Evolutionary conservation across 306 rosid genomes (phyloP).

Genomic region (Acacia crassicarpa): DNA sequence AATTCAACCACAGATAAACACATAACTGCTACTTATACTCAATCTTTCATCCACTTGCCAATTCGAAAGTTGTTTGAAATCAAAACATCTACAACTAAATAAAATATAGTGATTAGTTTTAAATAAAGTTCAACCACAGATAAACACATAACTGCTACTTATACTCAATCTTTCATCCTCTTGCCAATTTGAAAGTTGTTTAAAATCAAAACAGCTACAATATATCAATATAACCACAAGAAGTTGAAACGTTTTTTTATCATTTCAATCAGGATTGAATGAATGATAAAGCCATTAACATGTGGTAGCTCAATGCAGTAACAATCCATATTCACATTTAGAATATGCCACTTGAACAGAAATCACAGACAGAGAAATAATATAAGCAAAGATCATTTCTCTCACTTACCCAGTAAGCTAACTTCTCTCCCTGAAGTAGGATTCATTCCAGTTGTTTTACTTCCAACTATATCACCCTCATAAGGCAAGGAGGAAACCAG

Average conservation of each 20-base stretch:
- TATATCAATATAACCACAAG: slow-evolving; percentile 12
- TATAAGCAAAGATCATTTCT: slow-evolving; percentile 2
- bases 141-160: neutral
- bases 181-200: neutral
- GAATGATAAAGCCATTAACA: neutral
- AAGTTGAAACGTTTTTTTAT: neutral
- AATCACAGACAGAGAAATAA: slow-evolving; percentile 4
- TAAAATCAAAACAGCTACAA: neutral
- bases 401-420: slow-evolving; percentile 34
- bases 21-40: neutral
- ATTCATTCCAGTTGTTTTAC: slow-evolving; percentile 21
- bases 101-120: slow-evolving; percentile 7
- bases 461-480: slow-evolving; percentile 23
- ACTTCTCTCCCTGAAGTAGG: slow-evolving; percentile 35
- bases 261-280: neutral
- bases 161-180: neutral
- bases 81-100: neutral
- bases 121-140: too few relatives aligned
- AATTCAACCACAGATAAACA: slow-evolving; percentile 1
- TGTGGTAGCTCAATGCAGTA: neutral
- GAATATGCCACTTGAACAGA: slow-evolving; percentile 3
- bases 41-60: neutral
- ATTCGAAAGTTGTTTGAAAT: too few relatives aligned
- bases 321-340: slow-evolving; percentile 5
- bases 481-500: slow-evolving; percentile 15